These are phyloP conservation scores for Talaromyces ruber DNA, from an alignment of 495 filamentous ascomycete genomes.

Conservation along the genomic window DNA sequence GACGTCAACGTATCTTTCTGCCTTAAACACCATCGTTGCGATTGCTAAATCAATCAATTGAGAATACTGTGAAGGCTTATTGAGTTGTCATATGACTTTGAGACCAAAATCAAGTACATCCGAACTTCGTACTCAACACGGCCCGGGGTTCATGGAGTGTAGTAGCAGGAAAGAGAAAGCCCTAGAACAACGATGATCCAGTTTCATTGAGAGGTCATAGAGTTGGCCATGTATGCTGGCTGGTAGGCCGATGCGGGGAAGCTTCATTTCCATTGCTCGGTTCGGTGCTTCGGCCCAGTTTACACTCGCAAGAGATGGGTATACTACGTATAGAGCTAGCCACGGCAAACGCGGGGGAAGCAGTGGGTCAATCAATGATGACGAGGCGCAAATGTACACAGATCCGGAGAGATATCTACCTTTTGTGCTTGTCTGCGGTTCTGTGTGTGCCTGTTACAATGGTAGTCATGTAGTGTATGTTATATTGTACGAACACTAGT, in stretches of 20 bases:
- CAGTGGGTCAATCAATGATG: neutral
- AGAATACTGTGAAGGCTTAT: neutral
- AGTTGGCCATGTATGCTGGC: neutral
- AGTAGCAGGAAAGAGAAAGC: neutral
- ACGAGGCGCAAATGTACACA: neutral
- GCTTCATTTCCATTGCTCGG: neutral
- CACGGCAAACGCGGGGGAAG: neutral
- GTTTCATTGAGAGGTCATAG: neutral
- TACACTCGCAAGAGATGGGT: neutral
- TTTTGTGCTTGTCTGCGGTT: neutral
- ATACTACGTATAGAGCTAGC: neutral
- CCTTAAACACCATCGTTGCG: slow-evolving; percentile 29
- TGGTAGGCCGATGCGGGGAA: neutral
- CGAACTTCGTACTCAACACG: neutral
- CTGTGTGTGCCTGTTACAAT: too few relatives aligned
- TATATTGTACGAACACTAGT: too few relatives aligned
- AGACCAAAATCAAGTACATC: neutral
- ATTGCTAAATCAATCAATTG: neutral
- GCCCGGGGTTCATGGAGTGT: neutral
- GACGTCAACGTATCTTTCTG: slow-evolving; percentile 21
- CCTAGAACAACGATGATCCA: neutral
- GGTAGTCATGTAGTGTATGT: too few relatives aligned
- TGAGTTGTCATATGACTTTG: neutral
- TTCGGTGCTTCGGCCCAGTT: neutral
- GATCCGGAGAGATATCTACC: neutral